These are phyloP conservation scores for Leucoagaricus sp. DNA, from an alignment of 1,284 basidiomycete genomes.

Conservation along the genomic window DNA sequence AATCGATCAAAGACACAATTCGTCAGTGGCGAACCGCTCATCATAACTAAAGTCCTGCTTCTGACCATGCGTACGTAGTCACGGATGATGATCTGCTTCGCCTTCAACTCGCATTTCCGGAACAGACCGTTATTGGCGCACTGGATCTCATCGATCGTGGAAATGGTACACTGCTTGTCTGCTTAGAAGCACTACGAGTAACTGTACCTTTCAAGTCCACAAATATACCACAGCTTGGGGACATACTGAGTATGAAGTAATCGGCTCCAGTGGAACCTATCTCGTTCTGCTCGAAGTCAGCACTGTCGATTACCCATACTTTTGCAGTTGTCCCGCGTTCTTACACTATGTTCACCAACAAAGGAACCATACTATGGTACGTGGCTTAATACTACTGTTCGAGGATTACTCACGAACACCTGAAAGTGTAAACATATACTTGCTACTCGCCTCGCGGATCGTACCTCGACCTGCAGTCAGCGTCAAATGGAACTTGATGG, in stretches of 20 bases:
- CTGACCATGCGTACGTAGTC: constrained; percentile 35
- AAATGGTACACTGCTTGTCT: constrained; percentile 44
- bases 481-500: constrained; percentile 48
- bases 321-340: constrained; percentile 78
- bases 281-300: constrained; percentile 56
- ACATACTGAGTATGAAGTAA: constrained; percentile 60
- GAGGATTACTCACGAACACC: background rate
- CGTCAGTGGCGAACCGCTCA: constrained; percentile 1
- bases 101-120: constrained; percentile 59
- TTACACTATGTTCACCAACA: constrained; percentile 59
- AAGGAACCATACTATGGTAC: constrained; percentile 65
- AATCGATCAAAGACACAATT: background rate
- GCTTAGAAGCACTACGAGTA: background rate
- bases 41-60: background rate
- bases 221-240: constrained; percentile 59
- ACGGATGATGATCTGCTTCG: constrained; percentile 54
- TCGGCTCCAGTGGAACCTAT: constrained; percentile 64
- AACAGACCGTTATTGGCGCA: constrained; percentile 62
- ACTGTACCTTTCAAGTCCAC: constrained; percentile 52
- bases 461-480: constrained; percentile 51
- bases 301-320: constrained; percentile 43
- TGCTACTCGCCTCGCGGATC: constrained; percentile 60
- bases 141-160: constrained; percentile 71
- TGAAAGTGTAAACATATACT: constrained; percentile 76
- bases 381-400: constrained; percentile 16